Conservation (phyloP, 495 filamentous ascomycete genomes). For the Staphylotrichum tortipilum region DNA sequence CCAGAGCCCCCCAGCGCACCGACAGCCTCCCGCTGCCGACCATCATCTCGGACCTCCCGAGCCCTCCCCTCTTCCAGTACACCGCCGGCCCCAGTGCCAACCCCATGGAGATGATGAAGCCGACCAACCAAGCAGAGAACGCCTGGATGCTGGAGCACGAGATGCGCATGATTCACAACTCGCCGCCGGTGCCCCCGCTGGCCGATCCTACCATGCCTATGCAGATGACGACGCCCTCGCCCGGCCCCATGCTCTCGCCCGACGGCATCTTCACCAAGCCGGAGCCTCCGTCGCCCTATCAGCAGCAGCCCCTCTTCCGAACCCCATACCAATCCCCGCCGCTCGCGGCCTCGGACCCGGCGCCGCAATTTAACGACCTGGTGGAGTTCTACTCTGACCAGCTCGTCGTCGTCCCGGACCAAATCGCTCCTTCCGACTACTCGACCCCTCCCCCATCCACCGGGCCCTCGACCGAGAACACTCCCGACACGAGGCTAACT, state of each 20-base stretch:
- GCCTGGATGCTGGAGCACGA: constrained; percentile 31
- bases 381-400: constrained; percentile 4
- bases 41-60: constrained; percentile 26
- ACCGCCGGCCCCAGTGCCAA: constrained; percentile 20
- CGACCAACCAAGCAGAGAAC: constrained; percentile 33
- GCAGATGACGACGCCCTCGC: too few species aligned
- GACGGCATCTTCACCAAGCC: too few species aligned
- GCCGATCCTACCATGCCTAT: too few species aligned
- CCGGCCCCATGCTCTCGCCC: too few species aligned
- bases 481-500: constrained; percentile 33
- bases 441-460: constrained; percentile 35
- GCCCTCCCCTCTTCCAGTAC: constrained; percentile 11
- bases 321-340: too few species aligned
- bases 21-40: constrained; percentile 24
- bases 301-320: too few species aligned
- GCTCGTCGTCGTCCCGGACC: too few species aligned
- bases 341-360: neutral
- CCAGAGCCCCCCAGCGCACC: constrained; percentile 16
- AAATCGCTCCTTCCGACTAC: constrained; percentile 25
- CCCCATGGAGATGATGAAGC: constrained; percentile 40
- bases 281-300: constrained; percentile 8
- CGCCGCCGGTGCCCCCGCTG: constrained; percentile 20
- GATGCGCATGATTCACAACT: constrained; percentile 33
- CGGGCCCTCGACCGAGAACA: constrained; percentile 34
- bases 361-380: neutral